Evolutionary conservation across 2,329 filamentous ascomycete species (phyloP).

Genomic region (Penicillium paneum): DNA sequence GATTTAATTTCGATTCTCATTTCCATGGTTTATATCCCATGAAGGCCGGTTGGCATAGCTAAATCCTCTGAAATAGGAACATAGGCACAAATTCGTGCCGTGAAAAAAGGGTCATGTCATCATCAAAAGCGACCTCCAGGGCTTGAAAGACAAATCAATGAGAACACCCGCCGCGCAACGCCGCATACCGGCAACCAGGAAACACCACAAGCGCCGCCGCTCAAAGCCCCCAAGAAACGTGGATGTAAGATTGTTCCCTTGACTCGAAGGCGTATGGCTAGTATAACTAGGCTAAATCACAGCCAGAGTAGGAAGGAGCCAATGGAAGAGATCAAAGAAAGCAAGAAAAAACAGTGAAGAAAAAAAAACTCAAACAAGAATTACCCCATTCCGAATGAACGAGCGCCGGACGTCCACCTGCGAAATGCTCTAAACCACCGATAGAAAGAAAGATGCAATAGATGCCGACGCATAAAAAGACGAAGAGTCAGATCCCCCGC

Average conservation of each 20-base stretch:
- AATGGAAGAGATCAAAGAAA: slow-evolving; percentile 1
- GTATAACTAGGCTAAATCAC: not conserved
- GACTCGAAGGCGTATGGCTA: not conserved
- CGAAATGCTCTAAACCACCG: slow-evolving; percentile 23
- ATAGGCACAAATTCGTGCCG: not conserved
- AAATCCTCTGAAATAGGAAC: slow-evolving; percentile 2
- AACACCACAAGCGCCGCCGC: slow-evolving; percentile 36
- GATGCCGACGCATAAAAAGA: slow-evolving; percentile 29
- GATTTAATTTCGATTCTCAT: not conserved
- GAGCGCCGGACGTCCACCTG: slow-evolving; percentile 14
- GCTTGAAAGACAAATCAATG: slow-evolving; percentile 10
- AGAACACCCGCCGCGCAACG: slow-evolving; percentile 19
- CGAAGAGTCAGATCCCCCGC: slow-evolving; percentile 17
- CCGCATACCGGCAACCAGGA: slow-evolving; percentile 18
- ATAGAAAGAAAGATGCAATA: slow-evolving; percentile 27
- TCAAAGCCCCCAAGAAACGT: slow-evolving; percentile 22
- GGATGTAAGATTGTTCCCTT: not conserved
- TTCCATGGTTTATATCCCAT: not conserved
- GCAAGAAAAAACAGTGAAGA: slow-evolving; percentile 7
- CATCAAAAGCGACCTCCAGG: slow-evolving; percentile 26
- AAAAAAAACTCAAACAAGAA: not conserved
- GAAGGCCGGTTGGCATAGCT: not conserved
- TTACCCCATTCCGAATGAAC: not conserved
- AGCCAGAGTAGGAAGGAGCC: not conserved
- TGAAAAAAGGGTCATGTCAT: slow-evolving; percentile 26